phyloP scores from a whole-genome alignment of 768 basidiomycete species.

The Rhodotorula diobovata region DNA sequence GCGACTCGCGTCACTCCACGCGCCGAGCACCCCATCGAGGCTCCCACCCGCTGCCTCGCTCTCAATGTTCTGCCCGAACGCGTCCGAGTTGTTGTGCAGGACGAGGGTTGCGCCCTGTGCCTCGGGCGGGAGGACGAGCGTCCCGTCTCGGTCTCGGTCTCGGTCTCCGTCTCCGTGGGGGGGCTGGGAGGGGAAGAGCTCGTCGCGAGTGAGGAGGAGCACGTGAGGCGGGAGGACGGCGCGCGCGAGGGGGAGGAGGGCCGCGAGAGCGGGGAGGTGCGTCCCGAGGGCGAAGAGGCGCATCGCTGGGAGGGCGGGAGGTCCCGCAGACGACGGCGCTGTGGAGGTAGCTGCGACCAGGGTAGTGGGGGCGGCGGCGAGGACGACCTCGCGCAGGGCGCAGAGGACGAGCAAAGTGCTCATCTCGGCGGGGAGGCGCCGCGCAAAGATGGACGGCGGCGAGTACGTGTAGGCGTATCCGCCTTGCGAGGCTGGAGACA shows the following conservation, averaged over 20 bases:
- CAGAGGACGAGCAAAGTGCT: slow-evolving; percentile 23
- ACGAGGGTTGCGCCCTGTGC: slow-evolving; percentile 25
- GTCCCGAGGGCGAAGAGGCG: slow-evolving; percentile 36
- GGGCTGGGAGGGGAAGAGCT: neutral
- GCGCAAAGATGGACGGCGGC: slow-evolving; percentile 41
- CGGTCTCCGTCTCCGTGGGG: too few species aligned
- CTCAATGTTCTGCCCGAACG: slow-evolving; percentile 41
- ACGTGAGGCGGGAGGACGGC: slow-evolving; percentile 2
- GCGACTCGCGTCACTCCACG: slow-evolving; percentile 16
- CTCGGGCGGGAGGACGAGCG: neutral
- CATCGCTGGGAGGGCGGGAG: slow-evolving; percentile 7
- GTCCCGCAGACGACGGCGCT: too few species aligned
- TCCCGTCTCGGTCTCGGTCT: too few species aligned
- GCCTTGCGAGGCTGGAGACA: neutral
- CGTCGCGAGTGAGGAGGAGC: neutral
- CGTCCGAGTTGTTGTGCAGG: slow-evolving; percentile 40
- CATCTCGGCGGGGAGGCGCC: slow-evolving; percentile 13
- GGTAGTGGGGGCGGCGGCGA: neutral
- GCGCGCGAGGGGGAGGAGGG: neutral
- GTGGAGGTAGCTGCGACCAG: too few species aligned
- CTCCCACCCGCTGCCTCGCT: slow-evolving; percentile 26
- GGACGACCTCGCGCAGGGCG: slow-evolving; percentile 8
- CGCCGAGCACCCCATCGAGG: slow-evolving; percentile 37
- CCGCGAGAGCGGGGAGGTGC: slow-evolving; percentile 16
- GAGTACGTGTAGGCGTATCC: slow-evolving; percentile 40